phyloP scores from a whole-genome alignment of 2,329 filamentous ascomycete species.

The Ceratocystis smalleyi region DNA sequence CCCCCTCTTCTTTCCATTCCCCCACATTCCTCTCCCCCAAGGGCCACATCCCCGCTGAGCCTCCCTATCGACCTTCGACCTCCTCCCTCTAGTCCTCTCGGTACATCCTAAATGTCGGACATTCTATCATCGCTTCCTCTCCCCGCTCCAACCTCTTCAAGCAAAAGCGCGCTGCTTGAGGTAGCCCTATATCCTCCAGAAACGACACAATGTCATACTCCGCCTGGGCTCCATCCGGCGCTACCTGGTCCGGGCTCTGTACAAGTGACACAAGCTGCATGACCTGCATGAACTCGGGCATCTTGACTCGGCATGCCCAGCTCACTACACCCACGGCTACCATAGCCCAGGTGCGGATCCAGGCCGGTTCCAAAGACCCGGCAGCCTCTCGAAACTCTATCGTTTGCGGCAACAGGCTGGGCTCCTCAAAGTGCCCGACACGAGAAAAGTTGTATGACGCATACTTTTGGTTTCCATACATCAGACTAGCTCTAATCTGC shows the following conservation, averaged over 20 bases:
- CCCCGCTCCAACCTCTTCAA: slow-evolving; percentile 3
- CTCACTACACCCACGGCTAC: slow-evolving; percentile 24
- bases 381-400: slow-evolving; percentile 27
- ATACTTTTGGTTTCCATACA: slow-evolving; percentile 20
- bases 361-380: slow-evolving; percentile 24
- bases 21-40: no score
- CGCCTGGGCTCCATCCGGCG: slow-evolving; percentile 14
- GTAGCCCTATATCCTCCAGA: slow-evolving; percentile 24
- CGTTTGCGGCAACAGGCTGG: slow-evolving; percentile 16
- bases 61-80: neutral
- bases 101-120: neutral
- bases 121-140: neutral
- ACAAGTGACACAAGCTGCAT: slow-evolving; percentile 19
- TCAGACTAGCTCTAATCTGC: slow-evolving; percentile 18
- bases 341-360: slow-evolving; percentile 24
- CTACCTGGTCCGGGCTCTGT: slow-evolving; percentile 16
- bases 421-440: neutral
- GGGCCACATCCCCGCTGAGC: neutral
- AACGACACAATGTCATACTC: slow-evolving; percentile 26
- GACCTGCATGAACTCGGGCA: slow-evolving; percentile 22
- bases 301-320: slow-evolving; percentile 21
- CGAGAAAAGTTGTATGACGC: slow-evolving; percentile 7
- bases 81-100: neutral
- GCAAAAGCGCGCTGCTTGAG: slow-evolving; percentile 20
- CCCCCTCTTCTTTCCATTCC: neutral